A percentile compares a stretch with the other conserved stretches of the same genome.
Conservation (phyloP, 2,329 filamentous ascomycete species). For the Ilyonectria mors-panacis region DNA sequence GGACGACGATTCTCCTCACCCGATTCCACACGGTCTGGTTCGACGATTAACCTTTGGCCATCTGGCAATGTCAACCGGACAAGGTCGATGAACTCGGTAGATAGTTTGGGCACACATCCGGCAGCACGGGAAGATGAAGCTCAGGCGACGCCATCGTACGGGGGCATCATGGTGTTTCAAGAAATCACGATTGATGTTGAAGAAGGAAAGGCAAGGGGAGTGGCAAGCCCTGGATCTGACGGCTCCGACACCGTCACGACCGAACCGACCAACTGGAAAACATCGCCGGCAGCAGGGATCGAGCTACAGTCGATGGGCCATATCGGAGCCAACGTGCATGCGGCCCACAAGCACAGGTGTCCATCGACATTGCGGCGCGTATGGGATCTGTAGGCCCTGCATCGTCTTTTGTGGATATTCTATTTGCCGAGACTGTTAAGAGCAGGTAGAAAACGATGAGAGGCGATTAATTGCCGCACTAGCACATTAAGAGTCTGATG, state of each 20-base stretch:
- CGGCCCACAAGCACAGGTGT: conserved; percentile 23
- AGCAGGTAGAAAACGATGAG: background rate
- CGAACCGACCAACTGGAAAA: conserved; percentile 22
- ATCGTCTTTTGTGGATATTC: conserved; percentile 44
- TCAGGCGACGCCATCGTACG: conserved; percentile 47
- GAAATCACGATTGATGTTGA: conserved; percentile 70
- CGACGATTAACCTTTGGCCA: conserved; percentile 47
- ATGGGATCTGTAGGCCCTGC: conserved; percentile 33
- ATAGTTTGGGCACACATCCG: conserved; percentile 9
- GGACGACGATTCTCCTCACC: conserved; percentile 33
- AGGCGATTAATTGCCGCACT: background rate
- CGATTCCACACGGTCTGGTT: conserved; percentile 40
- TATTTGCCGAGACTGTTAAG: conserved; percentile 46
- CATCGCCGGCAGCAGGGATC: conserved; percentile 35
- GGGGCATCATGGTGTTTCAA: conserved; percentile 74
- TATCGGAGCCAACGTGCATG: conserved; percentile 43
- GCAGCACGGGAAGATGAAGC: background rate
- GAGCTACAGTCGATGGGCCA: conserved; percentile 46
- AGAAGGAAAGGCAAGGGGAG: conserved; percentile 33
- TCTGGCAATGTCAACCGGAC: conserved; percentile 31
- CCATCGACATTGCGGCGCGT: conserved; percentile 33
- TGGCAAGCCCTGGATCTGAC: conserved; percentile 1
- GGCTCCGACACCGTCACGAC: background rate
- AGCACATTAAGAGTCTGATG: background rate
- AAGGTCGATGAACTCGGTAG: conserved; percentile 34